Evolutionary conservation across 2,329 filamentous ascomycete species (phyloP), one percentile per base, ranked within the genome.

Genomic region (Cladophialophora bantiana): DNA sequence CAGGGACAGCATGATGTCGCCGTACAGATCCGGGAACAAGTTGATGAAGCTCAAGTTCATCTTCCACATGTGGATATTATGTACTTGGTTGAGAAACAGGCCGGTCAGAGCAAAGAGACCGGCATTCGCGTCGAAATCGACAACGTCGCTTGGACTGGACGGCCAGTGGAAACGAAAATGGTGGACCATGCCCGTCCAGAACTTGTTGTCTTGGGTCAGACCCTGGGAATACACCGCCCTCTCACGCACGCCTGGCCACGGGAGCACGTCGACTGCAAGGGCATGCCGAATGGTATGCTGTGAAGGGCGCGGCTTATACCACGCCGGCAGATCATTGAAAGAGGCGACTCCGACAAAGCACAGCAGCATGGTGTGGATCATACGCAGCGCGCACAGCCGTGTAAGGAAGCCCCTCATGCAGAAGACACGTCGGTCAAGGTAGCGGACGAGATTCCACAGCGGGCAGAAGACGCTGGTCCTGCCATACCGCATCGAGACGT

Each of bases 281-380:
- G 18, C 54, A 38, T 66, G 64, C 18, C 38, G 50, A 48, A 66
- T 36, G 18, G 36, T 36, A n/a, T 56, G 42, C 59, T 66, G 64
- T 31, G 58, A 56, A 3, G 64, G 59, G 7, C 58, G 38, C 12
- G 64, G 64, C 20, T 52, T 31, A 50, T 62, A 62, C 64, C 64
- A 66, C 48, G 36, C 31, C 18, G 64, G 64, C 34, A 66, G 18
- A 34, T 36, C 54, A 18, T 50, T 36, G 18, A 38, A 55, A 18
- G 64, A 48, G 34, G 6, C 38, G 13, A 40, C 59, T n/a, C 59
- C 45, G 7, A 40, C 35, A 18, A 66, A 31, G 42, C 34, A 66
- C 64, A 62, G 18, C 12, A 66, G 64, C 38, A 66, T 38, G 34
- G 18, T 48, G 57, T 66, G 64, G n/a, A 58, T 61, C 64, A 66